These are phyloP conservation scores for Termitomyces sp. DNA, from an alignment of 768 basidiomycete genomes.

Conservation along the genomic window DNA sequence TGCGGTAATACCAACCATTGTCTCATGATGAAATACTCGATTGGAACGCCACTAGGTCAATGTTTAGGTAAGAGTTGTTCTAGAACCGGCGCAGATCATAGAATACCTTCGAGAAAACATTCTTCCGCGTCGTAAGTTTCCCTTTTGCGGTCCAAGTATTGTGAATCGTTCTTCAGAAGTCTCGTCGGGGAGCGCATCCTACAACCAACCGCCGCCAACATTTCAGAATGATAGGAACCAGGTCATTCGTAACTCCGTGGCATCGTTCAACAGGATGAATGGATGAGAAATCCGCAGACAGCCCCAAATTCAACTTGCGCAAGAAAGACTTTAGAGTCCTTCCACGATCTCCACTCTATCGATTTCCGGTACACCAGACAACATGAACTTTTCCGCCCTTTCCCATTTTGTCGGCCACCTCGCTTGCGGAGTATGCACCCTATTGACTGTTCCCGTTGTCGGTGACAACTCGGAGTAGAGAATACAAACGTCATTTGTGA, in stretches of 20 bases:
- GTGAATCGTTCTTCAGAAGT: not conserved
- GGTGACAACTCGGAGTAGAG: not conserved
- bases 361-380: not conserved
- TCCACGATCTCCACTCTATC: no score
- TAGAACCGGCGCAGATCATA: not conserved
- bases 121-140: not conserved
- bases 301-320: not conserved
- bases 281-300: not conserved
- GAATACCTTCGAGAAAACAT: not conserved
- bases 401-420: no score
- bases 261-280: not conserved
- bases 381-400: not conserved
- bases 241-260: not conserved
- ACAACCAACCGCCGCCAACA: not conserved
- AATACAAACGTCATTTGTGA: not conserved
- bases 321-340: not conserved
- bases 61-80: not conserved
- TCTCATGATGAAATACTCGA: not conserved
- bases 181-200: not conserved
- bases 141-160: no score
- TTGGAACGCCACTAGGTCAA: not conserved
- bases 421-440: not conserved
- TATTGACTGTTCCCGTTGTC: not conserved
- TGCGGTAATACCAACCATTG: slow-evolving; percentile 4
- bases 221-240: not conserved